Evolutionary conservation across 768 basidiomycete genomes (phyloP).

Genomic region (Pleurotus pulmonarius): DNA sequence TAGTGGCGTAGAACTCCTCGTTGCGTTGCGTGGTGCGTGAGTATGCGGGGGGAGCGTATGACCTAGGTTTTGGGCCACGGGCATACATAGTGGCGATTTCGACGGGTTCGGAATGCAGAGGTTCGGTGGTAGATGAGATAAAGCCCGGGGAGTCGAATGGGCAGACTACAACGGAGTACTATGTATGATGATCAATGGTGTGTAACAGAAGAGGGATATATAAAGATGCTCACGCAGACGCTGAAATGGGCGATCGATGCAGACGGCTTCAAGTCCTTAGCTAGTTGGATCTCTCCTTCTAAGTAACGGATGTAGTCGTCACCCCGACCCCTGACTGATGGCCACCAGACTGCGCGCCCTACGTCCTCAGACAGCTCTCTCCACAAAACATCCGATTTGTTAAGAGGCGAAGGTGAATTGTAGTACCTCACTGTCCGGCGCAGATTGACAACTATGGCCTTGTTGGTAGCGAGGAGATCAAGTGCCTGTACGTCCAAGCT

Average conservation of each 20-base stretch:
- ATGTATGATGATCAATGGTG: slow-evolving; percentile 6
- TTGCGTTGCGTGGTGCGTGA: slow-evolving; percentile 27
- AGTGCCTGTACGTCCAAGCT: slow-evolving; percentile 25
- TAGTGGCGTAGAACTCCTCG: slow-evolving; percentile 23
- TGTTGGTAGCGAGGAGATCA: slow-evolving; percentile 23
- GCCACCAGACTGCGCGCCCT: slow-evolving; percentile 46
- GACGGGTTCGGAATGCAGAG: slow-evolving; percentile 45
- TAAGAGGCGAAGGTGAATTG: slow-evolving; percentile 27
- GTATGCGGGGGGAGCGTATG: slow-evolving; percentile 50
- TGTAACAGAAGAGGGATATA: not conserved
- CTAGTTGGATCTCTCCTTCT: slow-evolving; percentile 49
- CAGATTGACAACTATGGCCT: slow-evolving; percentile 19
- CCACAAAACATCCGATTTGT: slow-evolving; percentile 34
- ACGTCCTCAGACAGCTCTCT: slow-evolving; percentile 42
- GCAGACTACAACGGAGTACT: slow-evolving; percentile 46
- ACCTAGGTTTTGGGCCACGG: slow-evolving; percentile 44
- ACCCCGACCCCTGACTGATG: slow-evolving; percentile 26
- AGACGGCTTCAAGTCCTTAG: slow-evolving; percentile 48
- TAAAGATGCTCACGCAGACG: slow-evolving; percentile 36
- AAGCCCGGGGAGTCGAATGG: slow-evolving; percentile 40
- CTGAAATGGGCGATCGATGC: slow-evolving; percentile 49
- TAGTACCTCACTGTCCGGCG: slow-evolving; percentile 25
- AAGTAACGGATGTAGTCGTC: slow-evolving; percentile 34
- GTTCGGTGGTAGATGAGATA: slow-evolving; percentile 27
- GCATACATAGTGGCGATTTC: slow-evolving; percentile 50